A percentile compares a stretch with the other conserved stretches of the same genome.
These are phyloP conservation scores for Cyberlindnera amylophila DNA, from an alignment of 805 yeast species.

Conservation along the genomic window DNA sequence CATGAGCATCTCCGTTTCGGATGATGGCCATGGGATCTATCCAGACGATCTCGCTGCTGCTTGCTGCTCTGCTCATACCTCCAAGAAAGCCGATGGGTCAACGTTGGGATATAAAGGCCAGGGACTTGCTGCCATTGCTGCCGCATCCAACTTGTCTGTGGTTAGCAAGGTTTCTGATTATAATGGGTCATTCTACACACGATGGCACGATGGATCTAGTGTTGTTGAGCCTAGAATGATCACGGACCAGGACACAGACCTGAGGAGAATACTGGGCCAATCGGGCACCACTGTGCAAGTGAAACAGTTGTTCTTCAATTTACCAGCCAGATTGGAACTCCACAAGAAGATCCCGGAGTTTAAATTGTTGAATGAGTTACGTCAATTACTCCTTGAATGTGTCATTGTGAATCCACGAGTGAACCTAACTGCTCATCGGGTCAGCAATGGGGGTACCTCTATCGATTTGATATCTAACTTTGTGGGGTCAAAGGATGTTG, in stretches of 20 bases:
- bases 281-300: slow-evolving; percentile 39
- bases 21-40: slow-evolving; percentile 70
- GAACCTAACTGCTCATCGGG: slow-evolving; percentile 13
- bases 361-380: slow-evolving; percentile 29
- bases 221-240: slow-evolving; percentile 11
- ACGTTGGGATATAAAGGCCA: slow-evolving; percentile 70
- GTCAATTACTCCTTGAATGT: slow-evolving; percentile 29
- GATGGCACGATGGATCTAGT: slow-evolving; percentile 12
- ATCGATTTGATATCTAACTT: slow-evolving; percentile 3
- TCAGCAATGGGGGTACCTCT: background rate
- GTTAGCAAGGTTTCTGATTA: slow-evolving; percentile 38
- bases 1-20: slow-evolving; percentile 37
- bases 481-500: background rate
- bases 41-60: slow-evolving; percentile 43
- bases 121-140: slow-evolving; percentile 54
- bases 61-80: slow-evolving; percentile 2
- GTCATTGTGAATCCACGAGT: slow-evolving; percentile 27
- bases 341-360: slow-evolving; percentile 22
- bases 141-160: slow-evolving; percentile 43
- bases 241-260: slow-evolving; percentile 5
- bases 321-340: slow-evolving; percentile 41
- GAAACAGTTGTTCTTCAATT: slow-evolving; percentile 37
- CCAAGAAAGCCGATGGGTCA: background rate
- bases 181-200: slow-evolving; percentile 28
- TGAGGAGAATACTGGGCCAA: slow-evolving; percentile 8